These are phyloP conservation scores for Sporothrix schenckii DNA, from an alignment of 2,329 filamentous ascomycete species.

Conservation along the genomic window DNA sequence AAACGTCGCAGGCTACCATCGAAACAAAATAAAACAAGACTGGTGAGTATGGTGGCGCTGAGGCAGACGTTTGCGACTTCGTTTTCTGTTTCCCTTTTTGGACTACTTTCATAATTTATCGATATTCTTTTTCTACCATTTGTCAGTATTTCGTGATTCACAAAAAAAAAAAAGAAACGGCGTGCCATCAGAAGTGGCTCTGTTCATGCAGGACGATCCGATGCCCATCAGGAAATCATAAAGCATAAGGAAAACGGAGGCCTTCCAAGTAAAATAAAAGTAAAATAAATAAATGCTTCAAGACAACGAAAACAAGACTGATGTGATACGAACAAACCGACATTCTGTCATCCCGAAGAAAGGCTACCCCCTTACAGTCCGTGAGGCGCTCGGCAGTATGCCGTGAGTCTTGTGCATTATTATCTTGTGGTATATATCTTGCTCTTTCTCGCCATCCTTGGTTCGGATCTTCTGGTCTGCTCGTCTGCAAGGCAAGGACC, in stretches of 20 bases:
- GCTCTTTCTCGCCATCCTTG: not conserved
- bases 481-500: not conserved
- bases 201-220: constrained; percentile 2
- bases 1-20: not conserved
- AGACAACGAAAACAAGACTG: not conserved
- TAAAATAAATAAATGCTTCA: too few species aligned
- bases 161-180: not conserved
- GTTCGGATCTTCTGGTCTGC: not conserved
- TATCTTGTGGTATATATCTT: not conserved
- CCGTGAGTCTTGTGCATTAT: not conserved
- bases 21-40: constrained; percentile 14
- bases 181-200: constrained; percentile 3
- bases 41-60: not conserved
- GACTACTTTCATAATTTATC: too few species aligned
- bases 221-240: constrained; percentile 2
- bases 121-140: not conserved
- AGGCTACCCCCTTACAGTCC: not conserved
- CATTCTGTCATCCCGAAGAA: constrained; percentile 5
- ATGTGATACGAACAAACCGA: constrained; percentile 2
- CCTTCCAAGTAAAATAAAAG: constrained; percentile 19
- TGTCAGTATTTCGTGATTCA: not conserved
- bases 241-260: constrained; percentile 23
- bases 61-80: too few species aligned
- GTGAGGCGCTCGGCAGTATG: not conserved
- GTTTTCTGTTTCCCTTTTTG: not conserved